Conservation (phyloP, 352 stramenopile genomes). For the Phytophthora capsici region DNA sequence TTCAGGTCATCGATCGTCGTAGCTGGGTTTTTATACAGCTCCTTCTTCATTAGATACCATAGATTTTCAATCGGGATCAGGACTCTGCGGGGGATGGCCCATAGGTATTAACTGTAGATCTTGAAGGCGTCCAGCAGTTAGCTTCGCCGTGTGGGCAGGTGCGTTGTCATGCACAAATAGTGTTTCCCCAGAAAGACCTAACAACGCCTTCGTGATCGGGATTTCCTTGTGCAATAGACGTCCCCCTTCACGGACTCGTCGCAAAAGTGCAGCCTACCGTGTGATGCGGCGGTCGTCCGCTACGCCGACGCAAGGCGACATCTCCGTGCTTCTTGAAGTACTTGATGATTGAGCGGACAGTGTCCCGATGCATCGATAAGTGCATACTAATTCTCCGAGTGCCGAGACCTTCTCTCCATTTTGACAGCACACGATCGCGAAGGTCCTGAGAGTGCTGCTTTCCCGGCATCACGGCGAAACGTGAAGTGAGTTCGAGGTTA, state of each 20-base stretch:
- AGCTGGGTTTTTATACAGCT: neutral
- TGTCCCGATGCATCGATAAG: neutral
- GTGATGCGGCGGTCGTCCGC: neutral
- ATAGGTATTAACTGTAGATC: neutral
- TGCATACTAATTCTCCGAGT: neutral
- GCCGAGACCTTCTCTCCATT: neutral
- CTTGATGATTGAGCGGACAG: neutral
- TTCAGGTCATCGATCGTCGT: neutral
- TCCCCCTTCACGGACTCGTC: neutral
- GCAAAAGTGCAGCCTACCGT: neutral
- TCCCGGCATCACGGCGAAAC: too few species aligned
- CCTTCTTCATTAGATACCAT: slow-evolving; percentile 3
- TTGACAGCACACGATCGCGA: neutral
- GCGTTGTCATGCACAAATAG: neutral
- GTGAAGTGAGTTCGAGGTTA: too few species aligned
- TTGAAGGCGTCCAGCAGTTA: neutral
- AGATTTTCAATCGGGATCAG: neutral
- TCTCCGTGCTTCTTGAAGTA: neutral
- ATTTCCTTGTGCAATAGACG: neutral
- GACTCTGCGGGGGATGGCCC: neutral
- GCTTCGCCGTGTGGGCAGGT: neutral
- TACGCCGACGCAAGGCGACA: neutral
- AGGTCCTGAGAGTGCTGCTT: neutral
- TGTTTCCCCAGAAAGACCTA: neutral
- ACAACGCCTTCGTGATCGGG: neutral